Evolutionary conservation across 352 stramenopile species (phyloP).

Genomic region (Elongisporangium prolatum): DNA sequence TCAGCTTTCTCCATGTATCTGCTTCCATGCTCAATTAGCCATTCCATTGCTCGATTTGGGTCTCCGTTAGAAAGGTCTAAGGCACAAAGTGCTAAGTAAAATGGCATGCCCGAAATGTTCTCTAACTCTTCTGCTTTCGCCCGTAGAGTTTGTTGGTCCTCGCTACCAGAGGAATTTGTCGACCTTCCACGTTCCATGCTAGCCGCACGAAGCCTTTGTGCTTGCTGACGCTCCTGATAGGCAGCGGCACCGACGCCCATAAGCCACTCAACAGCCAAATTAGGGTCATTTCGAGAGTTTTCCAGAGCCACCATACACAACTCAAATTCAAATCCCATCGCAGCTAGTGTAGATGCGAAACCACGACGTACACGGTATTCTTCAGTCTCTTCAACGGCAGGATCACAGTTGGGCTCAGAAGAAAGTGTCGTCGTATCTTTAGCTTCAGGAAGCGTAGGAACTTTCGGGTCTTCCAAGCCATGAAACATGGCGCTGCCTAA

Average conservation of each 20-base stretch:
- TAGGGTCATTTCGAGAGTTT: constrained; percentile 77
- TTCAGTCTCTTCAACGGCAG: constrained; percentile 70
- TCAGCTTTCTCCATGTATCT: constrained; percentile 54
- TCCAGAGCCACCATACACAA: constrained; percentile 83
- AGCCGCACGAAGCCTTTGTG: constrained; percentile 41
- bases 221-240: constrained; percentile 71
- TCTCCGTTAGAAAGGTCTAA: constrained; percentile 78
- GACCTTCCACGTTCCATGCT: constrained; percentile 26
- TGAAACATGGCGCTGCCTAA: constrained; percentile 77
- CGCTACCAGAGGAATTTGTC: constrained; percentile 12
- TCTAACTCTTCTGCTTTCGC: constrained; percentile 67
- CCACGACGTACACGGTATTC: constrained; percentile 63
- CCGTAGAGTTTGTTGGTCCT: constrained; percentile 26
- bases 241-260: constrained; percentile 69
- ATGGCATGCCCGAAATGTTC: constrained; percentile 74
- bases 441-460: constrained; percentile 15
- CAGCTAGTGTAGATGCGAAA: constrained; percentile 76
- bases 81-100: constrained; percentile 49
- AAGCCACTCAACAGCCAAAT: constrained; percentile 81
- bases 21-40: constrained; percentile 79
- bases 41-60: constrained; percentile 84
- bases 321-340: constrained; percentile 88
- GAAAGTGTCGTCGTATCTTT: constrained; percentile 6
- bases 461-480: constrained; percentile 52
- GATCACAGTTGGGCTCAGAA: constrained; percentile 39